phyloP scores from a whole-genome alignment of 2,329 filamentous ascomycete species.

The Ceratocystis diversiconidia region DNA sequence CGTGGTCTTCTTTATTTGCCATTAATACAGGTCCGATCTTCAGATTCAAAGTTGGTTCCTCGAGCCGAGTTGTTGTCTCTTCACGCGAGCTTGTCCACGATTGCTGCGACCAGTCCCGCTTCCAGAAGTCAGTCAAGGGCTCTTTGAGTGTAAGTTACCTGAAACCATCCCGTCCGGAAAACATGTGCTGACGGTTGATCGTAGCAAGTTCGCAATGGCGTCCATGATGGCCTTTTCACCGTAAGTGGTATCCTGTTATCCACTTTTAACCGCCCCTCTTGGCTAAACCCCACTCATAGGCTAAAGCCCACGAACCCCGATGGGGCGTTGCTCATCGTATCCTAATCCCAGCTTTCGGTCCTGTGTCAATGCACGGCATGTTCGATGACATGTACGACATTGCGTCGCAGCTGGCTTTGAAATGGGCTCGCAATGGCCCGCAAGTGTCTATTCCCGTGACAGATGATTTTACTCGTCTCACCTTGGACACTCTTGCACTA shows the following conservation, averaged over 20 bases:
- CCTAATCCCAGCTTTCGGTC: slow-evolving; percentile 56
- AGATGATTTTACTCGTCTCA: slow-evolving; percentile 58
- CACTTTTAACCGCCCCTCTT: slow-evolving; percentile 14
- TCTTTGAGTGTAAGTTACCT: slow-evolving; percentile 29
- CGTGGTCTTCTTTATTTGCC: neutral
- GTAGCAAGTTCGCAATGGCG: slow-evolving; percentile 42
- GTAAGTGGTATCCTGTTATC: slow-evolving; percentile 24
- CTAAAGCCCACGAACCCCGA: slow-evolving; percentile 36
- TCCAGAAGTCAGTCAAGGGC: slow-evolving; percentile 41
- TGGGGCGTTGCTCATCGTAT: slow-evolving; percentile 55
- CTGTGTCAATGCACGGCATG: slow-evolving; percentile 52
- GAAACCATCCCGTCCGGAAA: neutral
- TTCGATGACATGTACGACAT: slow-evolving; percentile 58
- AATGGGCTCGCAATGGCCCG: slow-evolving; percentile 52
- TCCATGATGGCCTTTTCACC: slow-evolving; percentile 54
- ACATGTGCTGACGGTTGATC: slow-evolving; percentile 4
- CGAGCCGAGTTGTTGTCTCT: slow-evolving; percentile 36
- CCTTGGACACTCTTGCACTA: slow-evolving; percentile 57
- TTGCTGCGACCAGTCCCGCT: slow-evolving; percentile 50
- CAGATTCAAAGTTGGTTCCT: slow-evolving; percentile 37
- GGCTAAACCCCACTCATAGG: slow-evolving; percentile 25
- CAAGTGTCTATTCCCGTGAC: slow-evolving; percentile 42
- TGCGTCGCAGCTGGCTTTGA: slow-evolving; percentile 49
- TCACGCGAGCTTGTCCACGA: slow-evolving; percentile 46
- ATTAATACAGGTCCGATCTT: slow-evolving; percentile 40